Evolutionary conservation across 73 alveolate species (phyloP).

Genomic region (Loxodes magnus): DNA sequence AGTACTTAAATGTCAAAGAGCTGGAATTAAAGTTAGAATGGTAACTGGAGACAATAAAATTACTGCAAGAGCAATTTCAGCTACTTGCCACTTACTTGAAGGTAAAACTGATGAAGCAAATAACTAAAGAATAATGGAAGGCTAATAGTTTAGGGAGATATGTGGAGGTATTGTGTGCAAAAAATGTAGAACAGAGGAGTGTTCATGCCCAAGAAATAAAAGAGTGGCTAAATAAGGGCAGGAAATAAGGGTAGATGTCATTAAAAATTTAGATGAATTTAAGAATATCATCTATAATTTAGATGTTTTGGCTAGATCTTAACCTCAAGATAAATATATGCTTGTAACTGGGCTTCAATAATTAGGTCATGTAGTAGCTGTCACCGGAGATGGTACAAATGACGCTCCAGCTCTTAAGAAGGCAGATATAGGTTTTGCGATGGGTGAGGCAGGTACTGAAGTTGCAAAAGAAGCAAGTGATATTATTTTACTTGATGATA

Average conservation of each 20-base stretch:
- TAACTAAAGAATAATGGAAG: constrained; percentile 37
- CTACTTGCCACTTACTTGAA: constrained; percentile 28
- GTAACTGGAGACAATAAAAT: constrained; percentile 56
- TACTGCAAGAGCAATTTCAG: constrained; percentile 55
- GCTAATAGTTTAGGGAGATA: constrained; percentile 47
- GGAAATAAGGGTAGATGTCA: constrained; percentile 45
- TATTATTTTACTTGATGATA: constrained; percentile 67
- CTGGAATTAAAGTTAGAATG: constrained; percentile 34
- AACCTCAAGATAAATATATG: constrained; percentile 52
- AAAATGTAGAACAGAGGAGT: constrained; percentile 31
- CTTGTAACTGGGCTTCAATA: constrained; percentile 63
- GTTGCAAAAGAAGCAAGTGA: constrained; percentile 66
- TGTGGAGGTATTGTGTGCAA: constrained; percentile 54
- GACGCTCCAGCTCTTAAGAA: constrained; percentile 54
- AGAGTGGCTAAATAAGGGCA: constrained; percentile 27
- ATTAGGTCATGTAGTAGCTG: constrained; percentile 68
- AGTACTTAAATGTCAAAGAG: constrained; percentile 34
- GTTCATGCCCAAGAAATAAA: constrained; percentile 25
- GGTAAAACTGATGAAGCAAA: constrained; percentile 26
- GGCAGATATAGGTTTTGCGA: constrained; percentile 55
- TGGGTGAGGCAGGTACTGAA: constrained; percentile 55
- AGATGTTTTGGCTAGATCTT: constrained; percentile 70
- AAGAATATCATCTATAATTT: constrained; percentile 37
- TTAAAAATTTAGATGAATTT: constrained; percentile 48
- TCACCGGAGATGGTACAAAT: constrained; percentile 73